A percentile compares a stretch with the other conserved stretches of the same genome.
These are phyloP conservation scores for Terana coerulea DNA, from an alignment of 768 basidiomycete species.

Conservation along the genomic window DNA sequence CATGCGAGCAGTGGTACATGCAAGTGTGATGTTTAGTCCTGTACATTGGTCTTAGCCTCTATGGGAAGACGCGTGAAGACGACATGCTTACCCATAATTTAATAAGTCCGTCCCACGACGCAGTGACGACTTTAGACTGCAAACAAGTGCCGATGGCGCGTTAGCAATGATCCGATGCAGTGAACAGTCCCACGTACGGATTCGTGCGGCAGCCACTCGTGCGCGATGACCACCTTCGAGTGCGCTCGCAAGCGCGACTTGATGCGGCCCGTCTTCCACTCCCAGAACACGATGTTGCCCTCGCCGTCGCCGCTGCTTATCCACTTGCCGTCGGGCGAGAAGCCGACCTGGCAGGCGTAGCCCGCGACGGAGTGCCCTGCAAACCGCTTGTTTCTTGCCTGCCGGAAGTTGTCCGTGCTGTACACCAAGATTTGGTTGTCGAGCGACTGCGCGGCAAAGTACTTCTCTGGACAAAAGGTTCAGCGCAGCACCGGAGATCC, in stretches of 20 bases:
- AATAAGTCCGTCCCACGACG: conserved; percentile 96
- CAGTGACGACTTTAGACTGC: conserved; percentile 95
- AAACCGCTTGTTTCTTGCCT: conserved; percentile 98
- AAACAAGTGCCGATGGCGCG: conserved; percentile 5
- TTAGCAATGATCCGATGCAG: conserved; percentile 1
- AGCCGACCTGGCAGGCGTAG: conserved; percentile 95
- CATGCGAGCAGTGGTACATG: conserved; percentile 12
- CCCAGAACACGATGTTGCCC: conserved; percentile 98
- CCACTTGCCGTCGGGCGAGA: conserved; percentile 98
- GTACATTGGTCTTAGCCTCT: too few species aligned
- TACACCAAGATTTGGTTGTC: conserved; percentile 99
- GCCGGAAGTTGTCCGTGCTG: conserved; percentile 96
- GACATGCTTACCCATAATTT: conserved; percentile 96
- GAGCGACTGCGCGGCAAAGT: conserved; percentile 94
- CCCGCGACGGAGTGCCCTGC: conserved; percentile 97
- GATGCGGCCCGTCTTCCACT: conserved; percentile 98
- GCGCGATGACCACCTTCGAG: conserved; percentile 94
- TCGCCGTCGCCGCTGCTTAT: conserved; percentile 94
- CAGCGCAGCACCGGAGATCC: neutral
- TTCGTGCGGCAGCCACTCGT: conserved; percentile 98
- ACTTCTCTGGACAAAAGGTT: conserved; percentile 62
- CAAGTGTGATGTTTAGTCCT: conserved; percentile 27
- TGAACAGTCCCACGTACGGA: conserved; percentile 54
- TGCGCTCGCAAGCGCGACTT: conserved; percentile 88
- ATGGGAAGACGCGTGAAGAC: too few species aligned